Base-by-base conservation (phyloP, 371 early-diverging fungal genomes). In the Apophysomyces elegans region DNA sequence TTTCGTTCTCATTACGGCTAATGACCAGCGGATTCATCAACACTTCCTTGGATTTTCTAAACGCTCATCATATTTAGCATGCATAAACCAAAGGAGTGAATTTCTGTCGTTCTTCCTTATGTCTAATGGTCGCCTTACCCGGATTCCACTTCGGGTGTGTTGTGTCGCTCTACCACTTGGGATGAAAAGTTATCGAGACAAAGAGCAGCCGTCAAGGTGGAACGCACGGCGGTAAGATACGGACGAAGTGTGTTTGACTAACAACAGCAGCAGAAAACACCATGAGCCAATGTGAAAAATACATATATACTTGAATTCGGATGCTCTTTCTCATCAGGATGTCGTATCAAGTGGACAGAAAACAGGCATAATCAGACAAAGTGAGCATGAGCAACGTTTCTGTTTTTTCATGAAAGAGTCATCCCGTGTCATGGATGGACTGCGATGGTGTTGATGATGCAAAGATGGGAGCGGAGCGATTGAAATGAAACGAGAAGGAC, bases 141-240 rank as follows among this genome's bases (percentile, higher is more conserved):
- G 14, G 95, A 95, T 76, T 99, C 99, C 32, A 99, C 89, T 82
- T 99, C 99, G 59, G 99, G 98, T 77, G 95, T 94, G 75, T 97
- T 97, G 87, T 99, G 99, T 72, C 97, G 86, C 77, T 99, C 99
- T 14, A 95, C 98, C 7, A 96, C 92, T 76, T 97, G 96, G 45
- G 97, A 97, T 32, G 95, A 87, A 81, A 99, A 99, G 88, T 97
- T 97, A 73, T 96, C 96, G 38, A 99, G 79, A 69, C 98, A 97
- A 72, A 99, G 78, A 5, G 96, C 94, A 12, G 98, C 98, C 11
- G 95, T 96, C 60, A 97, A 85, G 16, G 96, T 95, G 37, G 95
- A 88, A 41, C 96, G 93, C 14, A 97, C 97, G 37, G 98, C 98
- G 44, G 90, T 88, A 38, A 99, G 90, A 71, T 99, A 99, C 36